phyloP scores from a whole-genome alignment of 2,329 filamentous ascomycete genomes.

The Colletotrichum viniferum region DNA sequence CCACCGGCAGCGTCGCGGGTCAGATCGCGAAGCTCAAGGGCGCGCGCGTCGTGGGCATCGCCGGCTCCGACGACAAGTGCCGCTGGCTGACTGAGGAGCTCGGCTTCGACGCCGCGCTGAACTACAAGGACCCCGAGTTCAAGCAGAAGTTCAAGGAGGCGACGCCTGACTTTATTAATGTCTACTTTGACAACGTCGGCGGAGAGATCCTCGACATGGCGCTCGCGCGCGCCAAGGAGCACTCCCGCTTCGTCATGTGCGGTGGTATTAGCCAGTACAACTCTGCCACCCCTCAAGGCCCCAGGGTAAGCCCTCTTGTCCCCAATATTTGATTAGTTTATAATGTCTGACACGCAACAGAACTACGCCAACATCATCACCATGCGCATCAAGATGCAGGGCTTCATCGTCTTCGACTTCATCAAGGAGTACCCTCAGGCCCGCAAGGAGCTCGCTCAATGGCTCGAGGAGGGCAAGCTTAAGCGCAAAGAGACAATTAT shows the following conservation, averaged over 20 bases:
- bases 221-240: constrained; percentile 64
- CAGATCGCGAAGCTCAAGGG: constrained; percentile 81
- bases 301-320: constrained; percentile 40
- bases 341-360: constrained; percentile 29
- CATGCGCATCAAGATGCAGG: constrained; percentile 67
- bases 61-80: constrained; percentile 71
- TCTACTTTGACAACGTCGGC: constrained; percentile 78
- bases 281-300: constrained; percentile 56
- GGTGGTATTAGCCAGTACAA: constrained; percentile 76
- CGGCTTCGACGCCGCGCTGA: constrained; percentile 70
- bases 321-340: no score
- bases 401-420: constrained; percentile 77
- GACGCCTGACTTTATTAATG: constrained; percentile 65
- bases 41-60: constrained; percentile 65
- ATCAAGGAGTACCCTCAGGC: constrained; percentile 61
- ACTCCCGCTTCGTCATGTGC: constrained; percentile 73
- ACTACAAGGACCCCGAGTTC: constrained; percentile 72
- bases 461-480: constrained; percentile 75
- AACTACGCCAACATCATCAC: constrained; percentile 57
- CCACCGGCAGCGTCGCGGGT: constrained; percentile 76
- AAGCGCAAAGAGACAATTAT: constrained; percentile 75
- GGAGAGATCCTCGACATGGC: constrained; percentile 73
- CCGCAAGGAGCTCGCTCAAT: constrained; percentile 64
- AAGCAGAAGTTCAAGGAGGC: constrained; percentile 62
- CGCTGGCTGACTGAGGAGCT: constrained; percentile 67